Conservation (phyloP, 2,329 filamentous ascomycete species). For the Talaromyces sp. region DNA sequence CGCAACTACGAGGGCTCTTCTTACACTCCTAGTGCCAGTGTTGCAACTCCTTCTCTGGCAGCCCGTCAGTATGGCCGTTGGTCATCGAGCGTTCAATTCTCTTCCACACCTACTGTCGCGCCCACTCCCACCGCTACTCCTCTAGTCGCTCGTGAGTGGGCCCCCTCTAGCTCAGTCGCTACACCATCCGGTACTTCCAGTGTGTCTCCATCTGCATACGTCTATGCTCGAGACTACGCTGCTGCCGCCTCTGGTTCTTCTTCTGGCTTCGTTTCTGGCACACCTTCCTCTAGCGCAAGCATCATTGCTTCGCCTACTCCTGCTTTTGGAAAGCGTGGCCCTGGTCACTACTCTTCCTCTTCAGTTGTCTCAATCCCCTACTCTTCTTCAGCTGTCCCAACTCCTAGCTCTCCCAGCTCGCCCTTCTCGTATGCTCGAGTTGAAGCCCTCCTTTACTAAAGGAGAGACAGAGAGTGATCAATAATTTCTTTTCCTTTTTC, state of each 20-base stretch:
- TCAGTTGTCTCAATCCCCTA: conserved; percentile 1
- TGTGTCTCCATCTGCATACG: background rate
- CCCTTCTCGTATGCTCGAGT: conserved; percentile 13
- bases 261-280: background rate
- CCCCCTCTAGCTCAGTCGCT: background rate
- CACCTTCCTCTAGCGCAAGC: background rate
- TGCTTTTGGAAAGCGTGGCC: background rate
- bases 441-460: conserved; percentile 18
- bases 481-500: background rate
- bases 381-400: background rate
- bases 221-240: background rate
- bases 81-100: no score
- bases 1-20: conserved; percentile 6
- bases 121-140: no score
- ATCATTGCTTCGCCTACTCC: background rate
- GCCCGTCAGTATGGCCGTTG: background rate
- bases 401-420: conserved; percentile 11
- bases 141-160: background rate
- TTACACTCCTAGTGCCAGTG: background rate
- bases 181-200: background rate
- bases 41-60: background rate
- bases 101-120: no score
- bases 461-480: background rate
- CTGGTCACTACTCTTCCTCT: background rate
- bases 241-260: background rate